Conservation (phyloP, 371 early-diverging fungal genomes). For the Lichtheimia ornata region DNA sequence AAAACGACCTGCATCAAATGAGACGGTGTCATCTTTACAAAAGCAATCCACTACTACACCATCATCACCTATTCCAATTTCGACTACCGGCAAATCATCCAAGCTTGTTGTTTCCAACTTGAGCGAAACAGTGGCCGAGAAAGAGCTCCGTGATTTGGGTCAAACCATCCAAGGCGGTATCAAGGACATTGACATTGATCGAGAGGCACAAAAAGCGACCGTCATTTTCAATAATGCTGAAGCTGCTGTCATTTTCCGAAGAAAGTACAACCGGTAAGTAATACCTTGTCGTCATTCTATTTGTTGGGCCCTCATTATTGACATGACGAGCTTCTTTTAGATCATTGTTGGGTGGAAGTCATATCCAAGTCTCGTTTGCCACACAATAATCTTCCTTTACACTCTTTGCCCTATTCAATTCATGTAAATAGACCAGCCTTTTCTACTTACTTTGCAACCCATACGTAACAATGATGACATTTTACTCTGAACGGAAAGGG, state of each 20-base stretch:
- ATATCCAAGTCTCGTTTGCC: too few species aligned
- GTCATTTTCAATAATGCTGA: background rate
- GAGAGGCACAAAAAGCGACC: background rate
- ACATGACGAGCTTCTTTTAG: background rate
- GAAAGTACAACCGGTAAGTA: conserved; percentile 10
- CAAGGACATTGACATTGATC: background rate
- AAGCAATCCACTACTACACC: background rate
- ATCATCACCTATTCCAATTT: conserved; percentile 4
- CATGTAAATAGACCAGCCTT: too few species aligned
- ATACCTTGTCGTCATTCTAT: background rate
- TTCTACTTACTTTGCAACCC: too few species aligned
- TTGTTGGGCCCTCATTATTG: background rate
- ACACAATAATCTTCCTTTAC: too few species aligned
- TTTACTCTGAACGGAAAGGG: too few species aligned
- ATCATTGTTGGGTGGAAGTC: background rate
- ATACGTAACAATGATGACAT: too few species aligned
- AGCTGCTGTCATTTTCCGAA: conserved; percentile 8
- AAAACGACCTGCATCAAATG: too few species aligned
- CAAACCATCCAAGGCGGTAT: conserved; percentile 1
- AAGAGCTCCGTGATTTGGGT: background rate
- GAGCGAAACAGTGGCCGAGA: background rate
- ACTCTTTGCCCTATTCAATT: too few species aligned
- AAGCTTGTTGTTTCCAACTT: conserved; percentile 1
- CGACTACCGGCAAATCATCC: conserved; percentile 5
- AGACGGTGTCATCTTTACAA: background rate